These are phyloP conservation scores for Pyrenophora tritici-repentis DNA, from an alignment of 2,329 filamentous ascomycete species.

Conservation along the genomic window DNA sequence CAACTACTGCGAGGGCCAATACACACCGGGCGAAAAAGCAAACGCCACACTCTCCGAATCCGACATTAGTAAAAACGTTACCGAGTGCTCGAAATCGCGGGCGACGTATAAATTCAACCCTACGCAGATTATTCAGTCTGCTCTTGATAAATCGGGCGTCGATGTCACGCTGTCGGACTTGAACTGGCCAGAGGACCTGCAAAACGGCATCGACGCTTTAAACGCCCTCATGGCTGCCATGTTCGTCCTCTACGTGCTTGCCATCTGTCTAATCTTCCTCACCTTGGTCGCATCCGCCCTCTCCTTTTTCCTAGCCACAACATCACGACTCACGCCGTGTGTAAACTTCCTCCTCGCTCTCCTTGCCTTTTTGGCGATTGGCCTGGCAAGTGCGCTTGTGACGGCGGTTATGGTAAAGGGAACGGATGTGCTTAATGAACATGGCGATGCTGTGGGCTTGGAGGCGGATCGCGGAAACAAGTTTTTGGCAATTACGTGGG, in stretches of 20 bases:
- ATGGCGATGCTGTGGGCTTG: conserved; percentile 57
- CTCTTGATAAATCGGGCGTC: conserved; percentile 51
- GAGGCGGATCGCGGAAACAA: conserved; percentile 57
- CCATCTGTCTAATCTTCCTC: conserved; percentile 58
- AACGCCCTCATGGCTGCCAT: conserved; percentile 56
- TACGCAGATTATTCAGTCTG: conserved; percentile 53
- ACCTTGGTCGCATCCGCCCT: conserved; percentile 49
- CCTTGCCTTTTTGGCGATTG: conserved; percentile 63
- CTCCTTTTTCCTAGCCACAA: conserved; percentile 53
- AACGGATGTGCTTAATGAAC: conserved; percentile 57
- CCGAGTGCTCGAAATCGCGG: conserved; percentile 58
- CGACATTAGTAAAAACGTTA: conserved; percentile 58
- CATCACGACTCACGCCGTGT: conserved; percentile 52
- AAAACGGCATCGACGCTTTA: conserved; percentile 58
- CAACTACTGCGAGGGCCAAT: conserved; percentile 61
- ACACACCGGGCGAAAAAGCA: conserved; percentile 49
- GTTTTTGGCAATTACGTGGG: conserved; percentile 66
- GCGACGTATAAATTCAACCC: conserved; percentile 64
- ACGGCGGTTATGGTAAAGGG: conserved; percentile 65
- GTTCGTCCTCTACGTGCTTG: conserved; percentile 65
- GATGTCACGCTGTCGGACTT: conserved; percentile 58
- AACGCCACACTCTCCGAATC: conserved; percentile 50
- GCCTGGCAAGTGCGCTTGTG: conserved; percentile 75
- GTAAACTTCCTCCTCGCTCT: conserved; percentile 57
- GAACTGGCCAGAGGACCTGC: conserved; percentile 62